Conservation (phyloP, 345 rosid species). For the Camelina sativa region DNA sequence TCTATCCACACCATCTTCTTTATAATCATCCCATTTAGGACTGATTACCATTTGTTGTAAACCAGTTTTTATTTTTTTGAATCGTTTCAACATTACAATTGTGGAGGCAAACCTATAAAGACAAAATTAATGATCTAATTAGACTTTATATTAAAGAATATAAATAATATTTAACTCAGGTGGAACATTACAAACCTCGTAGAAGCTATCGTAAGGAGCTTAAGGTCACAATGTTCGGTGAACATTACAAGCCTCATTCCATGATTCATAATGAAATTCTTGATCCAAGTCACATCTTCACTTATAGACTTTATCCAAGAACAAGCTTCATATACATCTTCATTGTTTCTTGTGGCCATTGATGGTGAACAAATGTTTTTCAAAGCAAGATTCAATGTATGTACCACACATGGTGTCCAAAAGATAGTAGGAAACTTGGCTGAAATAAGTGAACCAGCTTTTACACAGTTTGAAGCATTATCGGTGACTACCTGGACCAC, state of each 20-base stretch:
- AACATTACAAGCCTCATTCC: slow-evolving; percentile 2
- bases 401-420: slow-evolving; percentile 19
- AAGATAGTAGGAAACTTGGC: slow-evolving; percentile 2
- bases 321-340: not conserved
- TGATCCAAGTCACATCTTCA: slow-evolving; percentile 10
- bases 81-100: not conserved
- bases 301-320: not conserved
- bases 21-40: slow-evolving; percentile 1
- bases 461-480: not conserved
- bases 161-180: not conserved
- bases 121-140: too few relatives aligned
- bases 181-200: not conserved
- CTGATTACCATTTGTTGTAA: slow-evolving; percentile 7
- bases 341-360: not conserved
- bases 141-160: not conserved
- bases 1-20: not conserved
- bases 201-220: slow-evolving; percentile 9
- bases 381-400: not conserved
- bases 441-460: not conserved
- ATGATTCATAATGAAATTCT: slow-evolving; percentile 2
- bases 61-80: not conserved
- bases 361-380: not conserved
- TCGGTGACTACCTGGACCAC: slow-evolving; percentile 1
- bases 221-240: not conserved
- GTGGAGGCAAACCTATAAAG: not conserved